These are phyloP conservation scores for Onygenales sp. DNA, from an alignment of 2,329 filamentous ascomycete genomes.

Conservation along the genomic window DNA sequence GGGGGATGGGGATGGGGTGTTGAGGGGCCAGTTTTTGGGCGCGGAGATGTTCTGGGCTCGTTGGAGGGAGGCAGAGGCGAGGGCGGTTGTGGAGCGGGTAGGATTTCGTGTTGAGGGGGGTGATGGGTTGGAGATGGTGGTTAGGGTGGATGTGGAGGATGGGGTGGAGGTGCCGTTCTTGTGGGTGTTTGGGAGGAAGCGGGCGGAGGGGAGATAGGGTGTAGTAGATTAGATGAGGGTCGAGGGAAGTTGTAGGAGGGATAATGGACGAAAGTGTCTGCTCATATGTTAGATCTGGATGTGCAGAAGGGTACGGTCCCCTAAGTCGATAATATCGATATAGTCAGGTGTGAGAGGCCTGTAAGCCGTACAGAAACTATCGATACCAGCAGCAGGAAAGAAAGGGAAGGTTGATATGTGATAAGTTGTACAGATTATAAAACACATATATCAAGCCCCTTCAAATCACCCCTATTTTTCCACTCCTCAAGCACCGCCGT, in stretches of 20 bases:
- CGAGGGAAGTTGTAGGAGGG: no score
- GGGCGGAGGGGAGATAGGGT: no score
- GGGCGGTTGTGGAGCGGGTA: constrained; percentile 26
- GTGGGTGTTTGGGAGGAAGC: constrained; percentile 1
- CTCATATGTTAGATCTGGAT: no score
- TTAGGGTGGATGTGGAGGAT: constrained; percentile 16
- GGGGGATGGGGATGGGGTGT: constrained; percentile 14
- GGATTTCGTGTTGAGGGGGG: constrained; percentile 14
- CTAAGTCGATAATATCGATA: no score
- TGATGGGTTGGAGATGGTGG: constrained; percentile 9
- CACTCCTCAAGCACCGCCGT: background rate
- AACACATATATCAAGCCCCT: background rate
- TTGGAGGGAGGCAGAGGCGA: background rate
- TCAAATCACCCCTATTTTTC: background rate
- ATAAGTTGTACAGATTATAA: no score
- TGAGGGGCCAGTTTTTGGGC: background rate
- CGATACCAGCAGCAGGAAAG: no score
- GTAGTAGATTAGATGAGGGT: no score
- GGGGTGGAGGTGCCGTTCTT: constrained; percentile 3
- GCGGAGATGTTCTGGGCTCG: background rate
- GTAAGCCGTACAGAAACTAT: no score
- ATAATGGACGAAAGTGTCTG: no score
- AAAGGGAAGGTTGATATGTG: no score
- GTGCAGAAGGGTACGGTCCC: no score
- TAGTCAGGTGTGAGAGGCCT: no score